Evolutionary conservation across 1,284 basidiomycete genomes (phyloP).

Genomic region (Ganoderma lingzhi): DNA sequence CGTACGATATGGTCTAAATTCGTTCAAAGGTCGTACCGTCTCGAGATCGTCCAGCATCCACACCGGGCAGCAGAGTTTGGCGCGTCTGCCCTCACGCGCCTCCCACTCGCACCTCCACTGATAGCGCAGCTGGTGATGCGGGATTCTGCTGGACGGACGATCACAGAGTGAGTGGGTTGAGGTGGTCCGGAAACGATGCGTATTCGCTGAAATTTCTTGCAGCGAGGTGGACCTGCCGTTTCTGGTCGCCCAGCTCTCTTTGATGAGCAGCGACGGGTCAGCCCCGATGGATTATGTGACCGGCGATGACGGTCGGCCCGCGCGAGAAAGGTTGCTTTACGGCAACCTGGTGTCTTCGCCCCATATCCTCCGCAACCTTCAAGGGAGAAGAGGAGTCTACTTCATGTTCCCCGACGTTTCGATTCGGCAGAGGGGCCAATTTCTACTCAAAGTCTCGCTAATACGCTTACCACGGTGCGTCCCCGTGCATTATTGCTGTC

Average conservation of each 20-base stretch:
- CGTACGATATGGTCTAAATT: conserved; percentile 9
- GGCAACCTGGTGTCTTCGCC: conserved; percentile 87
- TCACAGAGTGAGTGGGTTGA: conserved; percentile 71
- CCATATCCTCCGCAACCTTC: conserved; percentile 78
- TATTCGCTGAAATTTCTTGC: conserved; percentile 23
- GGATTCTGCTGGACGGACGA: conserved; percentile 70
- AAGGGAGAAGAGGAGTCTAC: conserved; percentile 81
- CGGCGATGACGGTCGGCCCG: conserved; percentile 51
- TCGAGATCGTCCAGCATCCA: conserved; percentile 85
- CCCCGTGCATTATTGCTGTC: not conserved
- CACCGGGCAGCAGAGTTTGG: conserved; percentile 83
- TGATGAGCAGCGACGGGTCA: conserved; percentile 69
- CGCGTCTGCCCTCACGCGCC: conserved; percentile 73
- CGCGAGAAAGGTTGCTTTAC: conserved; percentile 73
- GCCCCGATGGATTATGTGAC: conserved; percentile 65
- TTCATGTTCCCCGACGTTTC: conserved; percentile 93
- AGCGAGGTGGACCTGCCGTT: conserved; percentile 86
- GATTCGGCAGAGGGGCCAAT: conserved; percentile 79
- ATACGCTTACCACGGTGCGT: conserved; percentile 82
- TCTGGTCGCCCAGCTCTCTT: conserved; percentile 79
- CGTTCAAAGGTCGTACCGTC: conserved; percentile 67
- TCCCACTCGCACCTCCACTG: conserved; percentile 83
- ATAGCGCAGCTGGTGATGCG: conserved; percentile 81
- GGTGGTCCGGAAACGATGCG: conserved; percentile 8
- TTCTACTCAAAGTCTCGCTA: conserved; percentile 78